Evolutionary conservation across 1,139 yeast genomes (phyloP), one percentile per base, ranked within the genome.

Genomic region (Cylindricascospora bacillispora): DNA sequence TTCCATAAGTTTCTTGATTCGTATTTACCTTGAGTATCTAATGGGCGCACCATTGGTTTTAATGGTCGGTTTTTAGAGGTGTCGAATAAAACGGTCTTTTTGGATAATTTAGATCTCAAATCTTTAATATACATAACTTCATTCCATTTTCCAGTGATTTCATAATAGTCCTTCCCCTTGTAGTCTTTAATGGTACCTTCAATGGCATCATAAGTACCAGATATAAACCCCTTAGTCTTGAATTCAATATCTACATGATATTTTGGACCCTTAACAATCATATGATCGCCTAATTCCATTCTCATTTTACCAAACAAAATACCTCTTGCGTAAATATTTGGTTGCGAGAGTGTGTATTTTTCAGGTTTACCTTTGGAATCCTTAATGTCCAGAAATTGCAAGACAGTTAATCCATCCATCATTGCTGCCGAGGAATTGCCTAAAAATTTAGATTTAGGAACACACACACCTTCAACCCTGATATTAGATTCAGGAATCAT

Each of bases 341-440:
- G 98, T 54, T 89, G 98, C 17, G 83, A 78, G 55, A 89, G 64
- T 10, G 74, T 69, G 54, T 85, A 89, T 30, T 65, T 62, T 49
- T 79, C 92, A 5, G 70, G 64, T 10, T 56, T 44, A 5, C 71
- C 71, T 12, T 52, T 44, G 9, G 51, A 36, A 38, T 70, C 70
- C 20, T 57, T 55, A n/a, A 67, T 59, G 41, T 81, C 76, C 25
- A 78, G 66, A 35, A 89, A 69, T 24, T 81, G 72, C 13, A 89
- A 60, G 34, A 70, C 74, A 1, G 82, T 92, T 40, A 69, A 55
- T 13, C 98, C 98, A 44, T 86, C 95, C 98, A 89, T 89, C 52
- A 89, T 73, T 3, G 95, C 93, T 12, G 97, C 98, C 0, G 95
- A 86, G 0, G 95, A 83, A 52, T 86, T 89, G 18, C 98, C 98